Evolutionary conservation across 192 early-diverging fungal genomes (phyloP), one percentile per base, ranked within the genome.

Genomic region (Umbelopsis sp.): DNA sequence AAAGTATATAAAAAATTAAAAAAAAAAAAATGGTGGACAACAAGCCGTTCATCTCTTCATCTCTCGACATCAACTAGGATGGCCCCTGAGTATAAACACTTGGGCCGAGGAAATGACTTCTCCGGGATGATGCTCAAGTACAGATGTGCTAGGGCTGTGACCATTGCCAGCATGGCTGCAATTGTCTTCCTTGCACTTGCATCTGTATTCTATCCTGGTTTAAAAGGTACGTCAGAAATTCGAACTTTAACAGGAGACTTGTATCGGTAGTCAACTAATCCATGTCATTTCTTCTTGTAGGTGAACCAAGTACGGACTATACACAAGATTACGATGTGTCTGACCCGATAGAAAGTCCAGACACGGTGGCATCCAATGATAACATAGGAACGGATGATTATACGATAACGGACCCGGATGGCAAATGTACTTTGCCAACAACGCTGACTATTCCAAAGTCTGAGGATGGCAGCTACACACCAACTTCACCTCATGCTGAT

Each of bases 141-240:
- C 49, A 72, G 48, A 27, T 46, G 72, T 41, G 76, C 76, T 22
- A 73, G 73, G 37, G 67, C 61, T 45, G 44, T 78, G 3, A 73
- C 76, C 7, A 22, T 67, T 15, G 49, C 73, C 12, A 78, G 76
- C 46, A 49, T 78, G 66, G n/a, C 69, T 10, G 71, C 76, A 16
- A 71, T 78, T 44, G 64, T 78, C 16, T 13, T 69, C 23, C 70
- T 78, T 68, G 71, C 71, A 10, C 15, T 70, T 20, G 21, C 49
- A 22, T 72, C 76, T 27, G 18, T 78, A 16, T 50, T 78, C 41
- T 67, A 73, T 70, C 61, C 76, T 15, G 49, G 76, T 73, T 73
- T 25, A 12, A 22, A 12, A 53, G 18, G 51, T 53, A 53, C 3
- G 21, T 1, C 22, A 12, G 21, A 53, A 22, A 2, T 41, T 10